Percentiles rank a stretch among this genome's conserved stretches.
phyloP scores from a whole-genome alignment of 1,284 basidiomycete species.

The Ustilago hordei region DNA sequence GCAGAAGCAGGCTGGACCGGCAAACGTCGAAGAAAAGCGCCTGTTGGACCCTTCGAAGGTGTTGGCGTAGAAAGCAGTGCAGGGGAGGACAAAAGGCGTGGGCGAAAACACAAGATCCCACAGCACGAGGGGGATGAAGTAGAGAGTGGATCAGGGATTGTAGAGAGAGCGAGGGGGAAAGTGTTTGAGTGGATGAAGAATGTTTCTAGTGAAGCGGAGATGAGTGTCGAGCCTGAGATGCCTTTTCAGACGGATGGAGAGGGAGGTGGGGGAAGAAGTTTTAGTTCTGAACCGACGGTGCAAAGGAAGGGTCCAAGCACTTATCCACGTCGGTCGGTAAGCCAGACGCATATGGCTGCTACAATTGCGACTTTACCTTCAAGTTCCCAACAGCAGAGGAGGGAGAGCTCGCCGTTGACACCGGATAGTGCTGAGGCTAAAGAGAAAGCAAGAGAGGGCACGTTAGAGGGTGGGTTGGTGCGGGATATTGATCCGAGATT shows the following conservation, averaged over 20 bases:
- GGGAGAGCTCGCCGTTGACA: neutral
- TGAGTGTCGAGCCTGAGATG: neutral
- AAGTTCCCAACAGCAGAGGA: neutral
- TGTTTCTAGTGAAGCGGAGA: constrained; percentile 26
- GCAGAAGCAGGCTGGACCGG: neutral
- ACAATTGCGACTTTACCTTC: neutral
- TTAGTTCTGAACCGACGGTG: neutral
- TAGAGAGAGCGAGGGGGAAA: constrained; percentile 28
- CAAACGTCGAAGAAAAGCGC: neutral
- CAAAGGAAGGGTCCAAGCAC: neutral
- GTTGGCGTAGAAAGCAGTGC: neutral
- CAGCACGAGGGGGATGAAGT: neutral
- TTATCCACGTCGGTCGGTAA: neutral
- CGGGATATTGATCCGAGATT: constrained; percentile 16
- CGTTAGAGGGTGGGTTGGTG: neutral
- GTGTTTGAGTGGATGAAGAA: constrained; percentile 41
- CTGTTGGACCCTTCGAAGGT: neutral
- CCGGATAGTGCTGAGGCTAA: neutral
- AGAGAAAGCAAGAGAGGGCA: neutral
- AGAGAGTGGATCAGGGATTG: constrained; percentile 20
- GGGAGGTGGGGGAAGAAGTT: neutral
- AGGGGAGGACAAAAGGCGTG: neutral
- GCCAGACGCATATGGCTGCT: neutral
- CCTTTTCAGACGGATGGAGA: neutral
- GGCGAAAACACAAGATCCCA: neutral